Evolutionary conservation across 139 green algal genomes (phyloP).

Genomic region (Coelastrella sp.): DNA sequence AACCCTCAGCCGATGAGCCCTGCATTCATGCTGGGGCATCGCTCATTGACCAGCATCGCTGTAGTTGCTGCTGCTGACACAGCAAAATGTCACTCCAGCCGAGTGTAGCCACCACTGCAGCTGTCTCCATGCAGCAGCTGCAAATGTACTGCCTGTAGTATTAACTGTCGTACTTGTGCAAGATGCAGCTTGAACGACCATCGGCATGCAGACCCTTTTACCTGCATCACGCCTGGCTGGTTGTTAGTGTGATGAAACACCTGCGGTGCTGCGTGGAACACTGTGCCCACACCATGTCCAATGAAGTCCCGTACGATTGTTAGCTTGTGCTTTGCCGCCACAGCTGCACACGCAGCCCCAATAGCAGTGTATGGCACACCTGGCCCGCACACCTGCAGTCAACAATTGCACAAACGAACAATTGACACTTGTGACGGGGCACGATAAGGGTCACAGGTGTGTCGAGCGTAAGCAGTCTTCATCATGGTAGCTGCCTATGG

Average conservation of each 20-base stretch:
- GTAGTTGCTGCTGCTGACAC: too few relatives aligned
- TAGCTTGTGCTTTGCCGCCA: slow-evolving; percentile 86
- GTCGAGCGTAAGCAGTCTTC: not conserved
- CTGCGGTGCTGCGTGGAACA: slow-evolving; percentile 92
- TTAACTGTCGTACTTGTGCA: not conserved
- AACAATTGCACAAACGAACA: not conserved
- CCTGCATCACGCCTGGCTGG: slow-evolving; percentile 61
- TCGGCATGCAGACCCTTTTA: too few relatives aligned
- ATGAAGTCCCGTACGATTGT: slow-evolving; percentile 88
- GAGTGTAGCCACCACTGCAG: too few relatives aligned
- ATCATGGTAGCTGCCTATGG: too few relatives aligned
- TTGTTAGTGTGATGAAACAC: slow-evolving; percentile 91
- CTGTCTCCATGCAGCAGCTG: too few relatives aligned
- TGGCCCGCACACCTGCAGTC: slow-evolving; percentile 72
- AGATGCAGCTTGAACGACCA: not conserved
- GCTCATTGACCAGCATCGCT: too few relatives aligned
- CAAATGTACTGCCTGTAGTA: not conserved
- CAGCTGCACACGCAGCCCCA: slow-evolving; percentile 81
- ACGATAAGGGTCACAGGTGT: not conserved
- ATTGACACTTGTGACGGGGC: not conserved
- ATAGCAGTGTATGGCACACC: slow-evolving; percentile 86
- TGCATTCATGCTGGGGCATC: too few relatives aligned
- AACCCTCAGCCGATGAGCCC: too few relatives aligned
- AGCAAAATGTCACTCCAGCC: too few relatives aligned
- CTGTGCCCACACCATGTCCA: slow-evolving; percentile 92